These are phyloP conservation scores for Lagenaria siceraria DNA, from an alignment of 306 rosid species.

Conservation along the genomic window DNA sequence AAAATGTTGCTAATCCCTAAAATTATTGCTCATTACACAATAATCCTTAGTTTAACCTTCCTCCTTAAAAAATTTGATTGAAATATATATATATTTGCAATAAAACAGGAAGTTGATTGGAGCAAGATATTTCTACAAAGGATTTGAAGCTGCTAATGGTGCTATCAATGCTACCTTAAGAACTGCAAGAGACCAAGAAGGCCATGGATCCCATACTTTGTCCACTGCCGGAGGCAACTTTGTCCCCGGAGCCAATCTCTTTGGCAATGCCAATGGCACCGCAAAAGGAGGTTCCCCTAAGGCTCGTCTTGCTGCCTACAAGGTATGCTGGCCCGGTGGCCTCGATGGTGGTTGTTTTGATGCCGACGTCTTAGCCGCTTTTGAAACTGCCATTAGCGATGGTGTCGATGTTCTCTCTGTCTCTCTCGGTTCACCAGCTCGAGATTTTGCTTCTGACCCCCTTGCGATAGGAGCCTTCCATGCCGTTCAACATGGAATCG, in stretches of 20 bases:
- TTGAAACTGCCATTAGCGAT: neutral
- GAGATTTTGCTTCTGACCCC: neutral
- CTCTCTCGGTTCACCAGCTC: neutral
- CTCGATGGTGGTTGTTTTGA: neutral
- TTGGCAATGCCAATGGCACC: neutral
- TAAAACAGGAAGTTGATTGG: neutral
- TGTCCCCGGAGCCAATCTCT: neutral
- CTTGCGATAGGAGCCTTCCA: neutral
- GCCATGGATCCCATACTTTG: neutral
- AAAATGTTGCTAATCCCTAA: too few relatives aligned
- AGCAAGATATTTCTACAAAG: neutral
- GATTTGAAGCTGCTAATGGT: neutral
- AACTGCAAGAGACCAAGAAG: neutral
- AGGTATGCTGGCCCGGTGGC: neutral
- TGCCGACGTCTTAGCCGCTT: neutral
- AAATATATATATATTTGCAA: neutral
- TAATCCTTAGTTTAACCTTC: too few relatives aligned
- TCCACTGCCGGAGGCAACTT: neutral
- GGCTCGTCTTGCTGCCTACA: neutral
- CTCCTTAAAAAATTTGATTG: too few relatives aligned
- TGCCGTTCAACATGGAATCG: neutral
- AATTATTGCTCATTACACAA: too few relatives aligned
- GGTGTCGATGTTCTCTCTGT: neutral
- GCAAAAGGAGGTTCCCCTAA: slow-evolving; percentile 1
- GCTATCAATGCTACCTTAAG: neutral